These are phyloP conservation scores for Hortaea werneckii DNA, from an alignment of 2,329 filamentous ascomycete genomes.

Conservation along the genomic window DNA sequence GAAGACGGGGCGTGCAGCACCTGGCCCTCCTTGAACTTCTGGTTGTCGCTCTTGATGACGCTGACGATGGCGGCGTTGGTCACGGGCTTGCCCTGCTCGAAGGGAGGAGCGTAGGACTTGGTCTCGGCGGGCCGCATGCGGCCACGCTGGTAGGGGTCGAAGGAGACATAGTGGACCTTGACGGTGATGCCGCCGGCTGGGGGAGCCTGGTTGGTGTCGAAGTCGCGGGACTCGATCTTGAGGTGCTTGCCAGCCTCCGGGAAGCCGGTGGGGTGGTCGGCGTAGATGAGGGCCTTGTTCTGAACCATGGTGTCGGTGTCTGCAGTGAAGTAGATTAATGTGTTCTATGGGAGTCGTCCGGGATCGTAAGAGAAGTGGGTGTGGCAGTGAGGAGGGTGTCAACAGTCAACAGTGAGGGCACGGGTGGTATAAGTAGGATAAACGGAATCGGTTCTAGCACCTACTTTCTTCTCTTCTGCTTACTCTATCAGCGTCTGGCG, in stretches of 20 bases:
- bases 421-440: background rate
- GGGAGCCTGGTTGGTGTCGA: slow-evolving; percentile 55
- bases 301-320: slow-evolving; percentile 36
- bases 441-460: background rate
- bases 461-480: too few species aligned
- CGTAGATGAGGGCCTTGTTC: slow-evolving; percentile 72
- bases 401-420: background rate
- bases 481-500: too few species aligned
- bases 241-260: slow-evolving; percentile 65
- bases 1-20: slow-evolving; percentile 41
- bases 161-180: slow-evolving; percentile 63
- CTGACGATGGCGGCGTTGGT: slow-evolving; percentile 54
- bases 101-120: slow-evolving; percentile 60
- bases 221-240: slow-evolving; percentile 52
- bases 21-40: slow-evolving; percentile 57
- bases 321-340: background rate
- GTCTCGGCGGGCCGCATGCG: slow-evolving; percentile 56
- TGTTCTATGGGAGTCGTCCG: background rate
- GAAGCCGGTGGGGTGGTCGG: slow-evolving; percentile 52
- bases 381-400: background rate
- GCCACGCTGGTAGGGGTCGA: slow-evolving; percentile 77
- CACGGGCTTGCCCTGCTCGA: slow-evolving; percentile 53
- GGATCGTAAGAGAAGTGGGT: background rate
- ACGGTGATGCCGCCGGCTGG: slow-evolving; percentile 56
- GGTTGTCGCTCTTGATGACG: slow-evolving; percentile 59